These are phyloP conservation scores for Penicillium parvum DNA, from an alignment of 495 filamentous ascomycete species.

Conservation along the genomic window DNA sequence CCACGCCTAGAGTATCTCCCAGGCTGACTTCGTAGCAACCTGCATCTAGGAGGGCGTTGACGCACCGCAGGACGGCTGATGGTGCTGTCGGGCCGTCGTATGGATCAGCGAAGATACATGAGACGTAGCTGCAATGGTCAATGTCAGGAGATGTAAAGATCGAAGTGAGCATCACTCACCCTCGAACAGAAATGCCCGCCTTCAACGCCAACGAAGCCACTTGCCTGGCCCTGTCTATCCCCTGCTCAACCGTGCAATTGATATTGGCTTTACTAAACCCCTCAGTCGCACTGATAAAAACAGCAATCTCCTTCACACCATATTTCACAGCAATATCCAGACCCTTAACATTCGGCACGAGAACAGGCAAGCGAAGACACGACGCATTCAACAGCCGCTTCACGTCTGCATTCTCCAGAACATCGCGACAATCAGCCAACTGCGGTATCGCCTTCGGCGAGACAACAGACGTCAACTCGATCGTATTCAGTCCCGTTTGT, in stretches of 20 bases:
- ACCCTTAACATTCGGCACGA: constrained; percentile 42
- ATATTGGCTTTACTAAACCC: constrained; percentile 44
- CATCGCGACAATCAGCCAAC: constrained; percentile 35
- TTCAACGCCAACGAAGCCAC: constrained; percentile 21
- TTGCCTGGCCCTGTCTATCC: constrained; percentile 21
- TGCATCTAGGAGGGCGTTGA: constrained; percentile 27
- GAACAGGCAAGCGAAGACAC: constrained; percentile 27
- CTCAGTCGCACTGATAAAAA: constrained; percentile 42
- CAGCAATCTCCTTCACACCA: constrained; percentile 34
- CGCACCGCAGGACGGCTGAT: constrained; percentile 30
- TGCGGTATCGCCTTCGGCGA: constrained; percentile 41
- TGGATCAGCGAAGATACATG: constrained; percentile 42
- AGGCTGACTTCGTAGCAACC: constrained; percentile 46
- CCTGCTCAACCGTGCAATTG: constrained; percentile 37
- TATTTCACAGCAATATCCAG: constrained; percentile 30
- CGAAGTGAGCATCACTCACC: constrained; percentile 21
- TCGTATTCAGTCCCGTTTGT: constrained; percentile 27
- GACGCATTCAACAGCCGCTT: constrained; percentile 3
- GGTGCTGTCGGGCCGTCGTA: constrained; percentile 32
- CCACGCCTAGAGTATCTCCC: constrained; percentile 42
- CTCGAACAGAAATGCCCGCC: constrained; percentile 29
- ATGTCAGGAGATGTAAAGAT: neutral
- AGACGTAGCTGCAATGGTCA: constrained; percentile 33
- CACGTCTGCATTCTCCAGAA: constrained; percentile 17
- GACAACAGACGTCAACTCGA: constrained; percentile 44